phyloP scores from a whole-genome alignment of 176 grass and related monocot genomes.

The Cocos nucifera region DNA sequence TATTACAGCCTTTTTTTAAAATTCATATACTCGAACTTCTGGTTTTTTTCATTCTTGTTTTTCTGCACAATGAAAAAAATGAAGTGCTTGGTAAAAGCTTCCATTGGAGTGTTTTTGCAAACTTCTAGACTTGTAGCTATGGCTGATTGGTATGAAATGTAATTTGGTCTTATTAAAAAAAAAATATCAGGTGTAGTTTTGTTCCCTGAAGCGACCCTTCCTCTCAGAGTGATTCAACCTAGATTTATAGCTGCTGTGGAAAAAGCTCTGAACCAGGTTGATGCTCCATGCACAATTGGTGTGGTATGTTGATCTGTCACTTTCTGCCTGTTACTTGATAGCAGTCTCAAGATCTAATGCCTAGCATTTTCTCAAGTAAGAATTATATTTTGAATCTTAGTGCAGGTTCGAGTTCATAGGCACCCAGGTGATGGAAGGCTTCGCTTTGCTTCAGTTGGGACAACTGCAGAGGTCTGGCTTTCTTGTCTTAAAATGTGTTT shows the following conservation, averaged over 20 bases:
- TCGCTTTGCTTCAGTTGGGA: conserved; percentile 62
- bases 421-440: conserved; percentile 24
- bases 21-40: no score
- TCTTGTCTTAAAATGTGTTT: conserved; percentile 2
- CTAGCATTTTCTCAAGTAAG: no score
- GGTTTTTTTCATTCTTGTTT: no score
- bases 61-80: no score
- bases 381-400: background rate
- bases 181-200: conserved; percentile 63
- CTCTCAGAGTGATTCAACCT: conserved; percentile 69
- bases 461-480: conserved; percentile 74
- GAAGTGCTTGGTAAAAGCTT: no score
- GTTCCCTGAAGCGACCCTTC: conserved; percentile 88
- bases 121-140: no score
- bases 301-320: conserved; percentile 54
- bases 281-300: conserved; percentile 72
- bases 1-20: no score
- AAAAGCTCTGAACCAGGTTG: conserved; percentile 54
- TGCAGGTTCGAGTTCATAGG: conserved; percentile 54
- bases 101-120: no score
- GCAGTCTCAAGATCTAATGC: no score
- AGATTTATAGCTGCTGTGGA: conserved; percentile 60
- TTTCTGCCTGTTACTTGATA: background rate
- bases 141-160: conserved; percentile 6
- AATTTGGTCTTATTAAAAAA: conserved; percentile 14